Evolutionary conservation across 768 basidiomycete genomes (phyloP), one percentile per base, ranked within the genome.

Genomic region (Filobasidium wieringae): DNA sequence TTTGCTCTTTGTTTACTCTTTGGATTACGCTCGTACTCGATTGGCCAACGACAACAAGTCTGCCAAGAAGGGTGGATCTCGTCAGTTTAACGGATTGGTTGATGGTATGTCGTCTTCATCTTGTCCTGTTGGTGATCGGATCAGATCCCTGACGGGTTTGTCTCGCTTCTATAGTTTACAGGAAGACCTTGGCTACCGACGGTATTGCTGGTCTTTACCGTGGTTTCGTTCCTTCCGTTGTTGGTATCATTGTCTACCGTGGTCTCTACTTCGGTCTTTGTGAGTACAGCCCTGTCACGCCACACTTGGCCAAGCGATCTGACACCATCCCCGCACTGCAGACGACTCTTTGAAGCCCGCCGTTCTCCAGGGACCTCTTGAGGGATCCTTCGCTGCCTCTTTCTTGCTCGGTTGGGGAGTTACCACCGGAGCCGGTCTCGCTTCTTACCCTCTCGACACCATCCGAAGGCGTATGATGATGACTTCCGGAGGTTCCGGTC

Each of bases 161-260:
- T n/a, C n/a, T n/a, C n/a, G n/a, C n/a, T n/a, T n/a, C n/a, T n/a
- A 24, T 27, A 27, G 43, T 47, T 47, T 47, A 47, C 43, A 47
- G 14, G 43, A 19, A 47, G 43, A 47, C 43, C 29, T 22, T 47
- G 4, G 45, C 45, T 19, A 40, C 49, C 34, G 95, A 99, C 73
- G 95, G 95, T 84, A 79, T 99, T 69, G 89, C 86, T 63, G 95
- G 95, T 81, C 90, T 99, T 70, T 99, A 97, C 82, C 91, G 95
- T 81, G 95, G 95, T 61, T 97, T 99, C 78, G 84, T 97, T 56
- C 95, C 95, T 64, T 97, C 93, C 61, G 95, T 99, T 63, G 92
- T 90, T 61, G 95, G 95, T 78, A 99, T 99, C 79, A 84, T 99
- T 68, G 93, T 97, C 74, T 97, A 97, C 82, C 91, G 93, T 79